Base-by-base conservation (phyloP, 179 eudicot genomes). In the Heliamphora ciliata region DNA sequence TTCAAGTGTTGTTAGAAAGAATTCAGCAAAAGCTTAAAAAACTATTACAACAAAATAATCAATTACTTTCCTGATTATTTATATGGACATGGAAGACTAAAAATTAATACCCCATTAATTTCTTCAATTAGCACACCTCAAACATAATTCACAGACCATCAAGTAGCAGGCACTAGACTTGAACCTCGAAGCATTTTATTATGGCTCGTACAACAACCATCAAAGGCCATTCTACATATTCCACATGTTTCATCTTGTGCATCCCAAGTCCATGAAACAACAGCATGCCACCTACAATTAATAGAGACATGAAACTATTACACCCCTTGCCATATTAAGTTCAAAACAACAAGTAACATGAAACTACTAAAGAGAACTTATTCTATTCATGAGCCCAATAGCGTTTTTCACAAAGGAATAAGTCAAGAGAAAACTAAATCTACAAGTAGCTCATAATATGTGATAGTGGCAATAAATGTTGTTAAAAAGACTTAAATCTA, bases 231-330 rank as follows among this genome's bases (percentile, higher is more conserved):
- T 31, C 40, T 31, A 31, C 40, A 31, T 31, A 31, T 31, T 31
- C 40, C 40, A 31, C 40, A 31, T 31, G 40, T 31, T 31, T 31
- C 40, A 31, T 31, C 40, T 31, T 31, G 40, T 31, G 40, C 40
- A 31, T 31, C 40, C 40, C 40, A 31, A 31, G 40, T 31, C 40
- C 40, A 31, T 31, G 40, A 93, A 88, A 94, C 94, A 79, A 95
- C 93, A 54, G 95, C 97, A 86, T 93, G 98, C 98, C 97, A 95
- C 85, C 92, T 91, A 21, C 52, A 70, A 59, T 56, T 58, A 52
- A 59, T 2, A 60, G 14, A 18, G 14, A 31, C 15, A 40, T 31
- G 31, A 78, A 83, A 79, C 4, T 13, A 2, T 52, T 46, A 24
- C 10, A 74, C 52, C 31, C 71, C 40, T 63, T 68, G 13, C 1